Conservation (phyloP, 1,284 basidiomycete genomes). For the Rhodotorula sp. region DNA sequence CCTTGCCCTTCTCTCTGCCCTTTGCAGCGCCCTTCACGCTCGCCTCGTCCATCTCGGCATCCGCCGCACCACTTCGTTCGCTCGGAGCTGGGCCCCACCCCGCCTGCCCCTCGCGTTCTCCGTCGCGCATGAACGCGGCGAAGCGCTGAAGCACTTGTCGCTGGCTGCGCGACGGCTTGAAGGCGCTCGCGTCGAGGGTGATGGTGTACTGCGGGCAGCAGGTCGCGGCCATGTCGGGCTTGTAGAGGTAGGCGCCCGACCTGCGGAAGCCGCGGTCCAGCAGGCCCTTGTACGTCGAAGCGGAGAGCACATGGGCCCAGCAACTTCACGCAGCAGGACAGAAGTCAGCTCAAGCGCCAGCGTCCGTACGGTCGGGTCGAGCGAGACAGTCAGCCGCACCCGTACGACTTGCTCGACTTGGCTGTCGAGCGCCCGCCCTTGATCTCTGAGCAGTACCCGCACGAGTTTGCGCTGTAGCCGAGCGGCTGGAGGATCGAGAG, state of each 20-base stretch:
- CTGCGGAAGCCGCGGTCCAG: constrained; percentile 78
- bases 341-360: background rate
- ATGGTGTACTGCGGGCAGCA: constrained; percentile 95
- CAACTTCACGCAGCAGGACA: constrained; percentile 1
- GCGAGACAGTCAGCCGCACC: constrained; percentile 18
- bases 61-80: background rate
- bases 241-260: constrained; percentile 56
- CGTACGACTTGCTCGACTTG: constrained; percentile 35
- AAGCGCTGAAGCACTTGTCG: constrained; percentile 70
- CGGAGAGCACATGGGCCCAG: constrained; percentile 38
- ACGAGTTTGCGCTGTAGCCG: constrained; percentile 22
- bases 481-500: constrained; percentile 39
- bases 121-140: constrained; percentile 68
- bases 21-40: background rate
- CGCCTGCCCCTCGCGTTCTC: constrained; percentile 52
- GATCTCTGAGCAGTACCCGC: constrained; percentile 37
- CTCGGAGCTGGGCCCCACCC: constrained; percentile 37
- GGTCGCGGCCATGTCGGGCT: constrained; percentile 74
- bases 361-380: no score
- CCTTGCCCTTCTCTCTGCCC: constrained; percentile 45
- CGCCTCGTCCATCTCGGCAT: background rate
- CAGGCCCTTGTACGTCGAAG: constrained; percentile 58
- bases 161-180: constrained; percentile 75
- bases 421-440: constrained; percentile 17
- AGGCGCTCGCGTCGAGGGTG: constrained; percentile 72